Evolutionary conservation across 1,139 yeast genomes (phyloP).

Genomic region (Saccharomyces hybrid): DNA sequence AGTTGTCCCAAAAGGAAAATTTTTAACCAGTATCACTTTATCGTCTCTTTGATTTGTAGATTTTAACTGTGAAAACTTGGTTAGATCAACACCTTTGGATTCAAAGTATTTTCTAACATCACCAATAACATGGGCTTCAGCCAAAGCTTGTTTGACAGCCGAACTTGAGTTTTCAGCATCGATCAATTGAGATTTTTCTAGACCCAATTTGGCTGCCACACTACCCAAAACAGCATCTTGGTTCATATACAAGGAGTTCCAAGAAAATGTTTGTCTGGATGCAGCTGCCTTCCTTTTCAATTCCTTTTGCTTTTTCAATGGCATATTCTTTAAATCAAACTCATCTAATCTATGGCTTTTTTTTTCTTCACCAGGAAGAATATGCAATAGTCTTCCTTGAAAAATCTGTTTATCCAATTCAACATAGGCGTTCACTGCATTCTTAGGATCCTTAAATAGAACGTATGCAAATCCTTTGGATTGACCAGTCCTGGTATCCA

Average conservation of each 20-base stretch:
- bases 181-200: constrained; percentile 71
- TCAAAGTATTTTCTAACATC: constrained; percentile 86
- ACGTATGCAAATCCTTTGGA: constrained; percentile 92
- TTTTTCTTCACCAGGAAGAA: constrained; percentile 77
- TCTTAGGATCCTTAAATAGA: constrained; percentile 54
- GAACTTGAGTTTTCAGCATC: constrained; percentile 83
- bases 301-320: constrained; percentile 84
- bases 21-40: constrained; percentile 71
- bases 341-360: constrained; percentile 78
- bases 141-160: constrained; percentile 95
- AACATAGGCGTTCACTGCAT: constrained; percentile 69
- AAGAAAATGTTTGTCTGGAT: constrained; percentile 74
- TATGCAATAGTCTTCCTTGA: constrained; percentile 89
- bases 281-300: constrained; percentile 80
- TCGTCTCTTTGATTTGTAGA: constrained; percentile 66
- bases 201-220: constrained; percentile 78
- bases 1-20: constrained; percentile 82
- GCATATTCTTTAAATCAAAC: constrained; percentile 80
- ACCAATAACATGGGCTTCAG: constrained; percentile 93
- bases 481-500: constrained; percentile 82
- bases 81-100: constrained; percentile 72
- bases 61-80: constrained; percentile 47
- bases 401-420: constrained; percentile 79
- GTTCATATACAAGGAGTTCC: constrained; percentile 92
- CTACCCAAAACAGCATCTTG: constrained; percentile 87